Evolutionary conservation across 352 stramenopile species (phyloP), one percentile per base, ranked within the genome.

Genomic region (Phytophthora europaea): DNA sequence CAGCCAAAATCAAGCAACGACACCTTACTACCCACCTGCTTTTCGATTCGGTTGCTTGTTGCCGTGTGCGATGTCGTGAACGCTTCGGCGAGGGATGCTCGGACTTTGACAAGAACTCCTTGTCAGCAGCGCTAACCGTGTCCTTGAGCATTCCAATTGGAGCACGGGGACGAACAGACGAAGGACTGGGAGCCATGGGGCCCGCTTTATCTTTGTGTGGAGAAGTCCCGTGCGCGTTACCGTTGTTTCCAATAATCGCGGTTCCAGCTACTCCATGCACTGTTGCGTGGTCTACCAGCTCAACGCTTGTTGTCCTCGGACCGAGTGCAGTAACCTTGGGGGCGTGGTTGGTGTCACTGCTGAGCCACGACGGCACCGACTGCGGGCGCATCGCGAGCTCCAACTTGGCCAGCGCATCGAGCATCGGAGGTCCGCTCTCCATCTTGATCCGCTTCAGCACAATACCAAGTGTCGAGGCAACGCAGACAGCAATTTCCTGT

Each of bases 281-380:
- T 2, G 36, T 54, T 48, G 68, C 26, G 15, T 81, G 55, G 26
- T 93, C 85, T 18, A 91, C 76, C 61, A 88, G 80, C 64, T 91
- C 81, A 47, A 90, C 85, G 20, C 73, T 75, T 22, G 80, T 79
- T 15, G 81, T 79, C 3, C 85, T 78, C 7, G 85, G 85, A 9
- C 85, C 85, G 2, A 93, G 79, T 18, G 77, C 60, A 34, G 82
- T 83, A 52, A 91, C 67, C 59, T 92, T 94, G 1, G 84, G 84
- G 1, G 83, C 84, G 61, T 94, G 86, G 61, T 90, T 86, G 7
- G 78, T 84, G 73, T 91, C 86, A 65, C 86, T 92, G 67, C 73
- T 90, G 72, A 94, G 82, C 86, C 86, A 94, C 2, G 86, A 90
- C 7, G 84, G 84, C 31, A 92, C 84, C 20, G 86, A 94, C 61